phyloP scores from a whole-genome alignment of 768 basidiomycete genomes.

The Panaeolus cyanescens region DNA sequence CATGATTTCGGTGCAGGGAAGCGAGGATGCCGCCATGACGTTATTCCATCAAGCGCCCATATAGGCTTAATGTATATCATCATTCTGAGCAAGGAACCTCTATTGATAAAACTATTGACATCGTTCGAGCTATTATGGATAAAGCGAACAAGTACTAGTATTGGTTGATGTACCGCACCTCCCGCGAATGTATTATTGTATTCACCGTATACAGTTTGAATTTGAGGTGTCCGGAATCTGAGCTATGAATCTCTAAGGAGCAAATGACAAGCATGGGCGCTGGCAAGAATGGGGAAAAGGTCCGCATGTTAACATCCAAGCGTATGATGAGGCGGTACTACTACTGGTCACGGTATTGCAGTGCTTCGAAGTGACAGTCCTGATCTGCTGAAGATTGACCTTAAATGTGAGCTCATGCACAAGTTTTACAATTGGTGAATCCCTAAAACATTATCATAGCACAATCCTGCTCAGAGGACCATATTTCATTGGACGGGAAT shows the following conservation, averaged over 20 bases:
- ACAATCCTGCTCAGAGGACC: background rate
- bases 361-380: background rate
- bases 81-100: background rate
- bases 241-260: too few relatives aligned
- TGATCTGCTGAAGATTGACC: background rate
- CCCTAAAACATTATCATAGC: too few relatives aligned
- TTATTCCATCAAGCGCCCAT: background rate
- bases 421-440: background rate
- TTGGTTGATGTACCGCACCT: background rate
- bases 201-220: background rate
- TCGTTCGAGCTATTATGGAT: background rate
- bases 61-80: background rate
- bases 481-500: background rate
- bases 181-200: too few relatives aligned
- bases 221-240: too few relatives aligned
- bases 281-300: too few relatives aligned
- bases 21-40: too few relatives aligned
- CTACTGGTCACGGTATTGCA: too few relatives aligned
- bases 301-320: too few relatives aligned
- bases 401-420: background rate
- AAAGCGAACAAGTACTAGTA: too few relatives aligned
- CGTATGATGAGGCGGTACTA: too few relatives aligned
- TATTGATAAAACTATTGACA: background rate
- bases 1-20: too few relatives aligned
- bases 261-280: too few relatives aligned